Conservation (phyloP, 768 basidiomycete genomes). For the Steccherinum ochraceum region DNA sequence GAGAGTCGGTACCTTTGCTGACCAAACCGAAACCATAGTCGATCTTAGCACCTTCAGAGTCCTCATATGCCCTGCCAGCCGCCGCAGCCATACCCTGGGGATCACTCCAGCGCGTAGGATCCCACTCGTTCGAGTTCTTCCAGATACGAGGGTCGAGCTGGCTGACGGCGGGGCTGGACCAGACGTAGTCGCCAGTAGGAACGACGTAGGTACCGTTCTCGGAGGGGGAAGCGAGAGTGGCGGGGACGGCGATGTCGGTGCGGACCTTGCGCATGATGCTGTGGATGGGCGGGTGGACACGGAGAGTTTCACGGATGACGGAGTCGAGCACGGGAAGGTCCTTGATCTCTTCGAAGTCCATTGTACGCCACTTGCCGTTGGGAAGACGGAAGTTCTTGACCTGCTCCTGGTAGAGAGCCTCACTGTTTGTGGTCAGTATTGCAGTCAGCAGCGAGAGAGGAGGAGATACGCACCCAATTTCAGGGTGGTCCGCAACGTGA, state of each 20-base stretch:
- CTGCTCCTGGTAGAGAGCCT: constrained; percentile 86
- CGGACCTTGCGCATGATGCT: constrained; percentile 92
- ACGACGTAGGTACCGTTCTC: constrained; percentile 75
- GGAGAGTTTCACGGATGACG: constrained; percentile 89
- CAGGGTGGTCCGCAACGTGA: constrained; percentile 72
- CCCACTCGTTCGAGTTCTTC: constrained; percentile 66
- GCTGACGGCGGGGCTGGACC: constrained; percentile 83
- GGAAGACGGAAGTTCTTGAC: constrained; percentile 71
- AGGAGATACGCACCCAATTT: constrained; percentile 56
- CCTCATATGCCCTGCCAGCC: constrained; percentile 69
- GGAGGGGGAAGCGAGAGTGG: constrained; percentile 71
- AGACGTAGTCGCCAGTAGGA: constrained; percentile 84
- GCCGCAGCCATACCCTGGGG: constrained; percentile 74
- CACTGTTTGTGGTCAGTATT: constrained; percentile 34
- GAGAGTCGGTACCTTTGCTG: constrained; percentile 92
- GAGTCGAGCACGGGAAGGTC: constrained; percentile 80
- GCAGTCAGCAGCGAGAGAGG: neutral
- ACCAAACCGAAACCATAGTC: constrained; percentile 96
- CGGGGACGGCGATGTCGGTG: constrained; percentile 75
- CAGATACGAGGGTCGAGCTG: constrained; percentile 85
- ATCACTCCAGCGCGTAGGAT: constrained; percentile 83
- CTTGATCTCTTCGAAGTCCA: constrained; percentile 84
- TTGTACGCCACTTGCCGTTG: constrained; percentile 71
- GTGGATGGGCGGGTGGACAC: constrained; percentile 93
- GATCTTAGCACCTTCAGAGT: constrained; percentile 79